Evolutionary conservation across 768 basidiomycete genomes (phyloP).

Genomic region (Podaxis sp.): DNA sequence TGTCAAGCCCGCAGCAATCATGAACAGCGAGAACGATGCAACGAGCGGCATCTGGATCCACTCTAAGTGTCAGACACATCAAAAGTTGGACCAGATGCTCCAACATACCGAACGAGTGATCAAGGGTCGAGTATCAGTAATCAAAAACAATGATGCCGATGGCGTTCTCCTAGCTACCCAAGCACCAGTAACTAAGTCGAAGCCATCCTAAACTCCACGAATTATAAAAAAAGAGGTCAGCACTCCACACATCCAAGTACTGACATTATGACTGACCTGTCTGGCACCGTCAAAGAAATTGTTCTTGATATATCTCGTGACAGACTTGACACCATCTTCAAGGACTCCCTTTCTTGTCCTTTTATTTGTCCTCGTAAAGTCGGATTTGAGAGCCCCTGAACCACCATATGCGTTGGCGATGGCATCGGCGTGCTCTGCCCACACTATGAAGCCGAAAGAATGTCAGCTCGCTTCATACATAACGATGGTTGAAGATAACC

Average conservation of each 20-base stretch:
- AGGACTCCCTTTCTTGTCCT: slow-evolving; percentile 77
- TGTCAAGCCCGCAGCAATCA: slow-evolving; percentile 84
- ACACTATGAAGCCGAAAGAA: slow-evolving; percentile 54
- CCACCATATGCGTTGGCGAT: slow-evolving; percentile 92
- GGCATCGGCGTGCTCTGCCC: slow-evolving; percentile 94
- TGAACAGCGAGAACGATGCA: slow-evolving; percentile 77
- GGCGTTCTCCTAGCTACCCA: slow-evolving; percentile 86
- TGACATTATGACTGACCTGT: slow-evolving; percentile 48
- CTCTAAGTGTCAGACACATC: slow-evolving; percentile 3
- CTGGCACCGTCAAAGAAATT: slow-evolving; percentile 95
- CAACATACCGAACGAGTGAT: slow-evolving; percentile 74
- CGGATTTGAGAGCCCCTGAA: slow-evolving; percentile 93
- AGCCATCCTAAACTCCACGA: slow-evolving; percentile 68
- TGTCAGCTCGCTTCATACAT: not conserved
- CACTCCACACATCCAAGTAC: not conserved
- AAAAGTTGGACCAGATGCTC: not conserved
- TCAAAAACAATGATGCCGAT: slow-evolving; percentile 63
- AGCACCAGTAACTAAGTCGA: slow-evolving; percentile 88
- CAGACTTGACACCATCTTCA: slow-evolving; percentile 85
- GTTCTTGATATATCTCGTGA: slow-evolving; percentile 88
- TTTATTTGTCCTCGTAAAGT: slow-evolving; percentile 92
- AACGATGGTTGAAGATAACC: not conserved
- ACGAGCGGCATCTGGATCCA: slow-evolving; percentile 74
- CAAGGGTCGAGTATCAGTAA: slow-evolving; percentile 80
- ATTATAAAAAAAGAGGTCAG: slow-evolving; percentile 3